Evolutionary conservation across 331 rosid species (phyloP), one percentile per base, ranked within the genome.

Genomic region (Arachis monticola): DNA sequence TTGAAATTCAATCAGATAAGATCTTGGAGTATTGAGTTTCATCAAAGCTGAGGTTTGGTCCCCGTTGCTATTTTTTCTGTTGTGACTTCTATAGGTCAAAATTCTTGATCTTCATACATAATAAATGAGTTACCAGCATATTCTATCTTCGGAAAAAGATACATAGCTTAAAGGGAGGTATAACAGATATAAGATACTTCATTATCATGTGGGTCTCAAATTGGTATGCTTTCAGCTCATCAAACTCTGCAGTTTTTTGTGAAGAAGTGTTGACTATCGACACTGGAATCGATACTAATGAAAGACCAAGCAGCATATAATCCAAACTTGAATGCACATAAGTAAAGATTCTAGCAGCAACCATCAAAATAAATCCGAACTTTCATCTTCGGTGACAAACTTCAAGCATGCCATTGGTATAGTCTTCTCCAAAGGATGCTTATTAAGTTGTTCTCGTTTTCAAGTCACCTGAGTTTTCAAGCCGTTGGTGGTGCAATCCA

Each of bases 121-220:
- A 70, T 65, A n/a, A 41, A 45, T 55, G 57, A 60, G 40, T 47
- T 60, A 40, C 66, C 57, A 22, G 72, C 56, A 51, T 35, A 59
- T 75, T 64, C 48, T 80, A 62, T 73, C 75, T 58, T 61, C 45
- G 59, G 67, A 57, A 27, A 62, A 42, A 56, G 67, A 77, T 57
- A 5, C 47, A 12, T 31, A 51, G 53, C 50, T 63, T 64, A 41
- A 38, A 38, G 72, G 67, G 65, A 55, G 64, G 38, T 35, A 13
- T 63, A 8, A 40, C 64, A 67, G 12, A 66, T 50, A 50, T 40
- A 59, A 61, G 12, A 66, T 50, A 42, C 40, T 76, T 14, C 45
- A 41, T 62, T 47, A 61, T 62, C n/a, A 2, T 48, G 7, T 38
- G 41, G 41, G 5, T 38, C 41, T 27, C 56, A 27, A 38, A 55